These are phyloP conservation scores for Aphanoascus verrucosus DNA, from an alignment of 2,329 filamentous ascomycete species.

Conservation along the genomic window DNA sequence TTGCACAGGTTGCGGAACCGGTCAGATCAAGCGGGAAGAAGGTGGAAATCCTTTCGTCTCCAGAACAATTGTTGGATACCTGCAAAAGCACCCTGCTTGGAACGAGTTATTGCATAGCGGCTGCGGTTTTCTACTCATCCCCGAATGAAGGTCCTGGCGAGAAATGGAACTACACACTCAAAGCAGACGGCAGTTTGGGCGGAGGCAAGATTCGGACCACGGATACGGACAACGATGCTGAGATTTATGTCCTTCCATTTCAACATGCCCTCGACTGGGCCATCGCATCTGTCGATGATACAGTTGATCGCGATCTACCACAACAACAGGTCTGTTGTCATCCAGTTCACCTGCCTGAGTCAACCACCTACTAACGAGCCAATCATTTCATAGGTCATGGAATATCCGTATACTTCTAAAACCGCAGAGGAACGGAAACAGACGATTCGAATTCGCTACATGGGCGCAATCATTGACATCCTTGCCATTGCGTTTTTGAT, in stretches of 20 bases:
- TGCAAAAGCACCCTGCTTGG: constrained; percentile 57
- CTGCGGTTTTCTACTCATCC: constrained; percentile 63
- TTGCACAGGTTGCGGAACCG: constrained; percentile 50
- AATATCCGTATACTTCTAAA: constrained; percentile 66
- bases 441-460: constrained; percentile 58
- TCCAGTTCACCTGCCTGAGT: not conserved
- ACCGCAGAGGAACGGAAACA: constrained; percentile 57
- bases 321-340: not conserved
- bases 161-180: constrained; percentile 77
- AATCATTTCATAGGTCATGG: constrained; percentile 21
- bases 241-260: constrained; percentile 68
- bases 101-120: constrained; percentile 61
- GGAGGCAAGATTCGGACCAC: constrained; percentile 46
- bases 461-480: constrained; percentile 62
- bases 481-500: constrained; percentile 70
- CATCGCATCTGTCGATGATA: constrained; percentile 48
- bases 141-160: constrained; percentile 56
- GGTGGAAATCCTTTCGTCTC: constrained; percentile 44
- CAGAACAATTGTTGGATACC: constrained; percentile 49
- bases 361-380: not conserved
- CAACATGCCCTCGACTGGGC: constrained; percentile 66
- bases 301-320: not conserved
- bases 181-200: constrained; percentile 62
- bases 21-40: constrained; percentile 33
- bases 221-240: constrained; percentile 57